Base-by-base conservation (phyloP, 257 asterid species). In the Anisodus acutangulus region DNA sequence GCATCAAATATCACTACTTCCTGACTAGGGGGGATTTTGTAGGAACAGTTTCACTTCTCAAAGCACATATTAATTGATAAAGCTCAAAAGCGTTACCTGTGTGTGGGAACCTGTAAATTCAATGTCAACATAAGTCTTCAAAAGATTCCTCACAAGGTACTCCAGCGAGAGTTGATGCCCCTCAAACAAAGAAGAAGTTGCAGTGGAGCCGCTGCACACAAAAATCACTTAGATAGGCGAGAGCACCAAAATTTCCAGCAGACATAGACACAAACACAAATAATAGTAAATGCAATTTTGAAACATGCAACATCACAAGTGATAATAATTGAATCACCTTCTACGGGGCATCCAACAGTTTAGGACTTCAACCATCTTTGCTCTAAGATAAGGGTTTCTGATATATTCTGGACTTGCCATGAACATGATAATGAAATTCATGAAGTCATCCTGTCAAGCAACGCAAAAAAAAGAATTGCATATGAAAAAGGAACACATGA, bases 101-200 rank as follows among this genome's bases (percentile, higher is more conserved):
- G 98, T 94, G 78, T 96, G 99, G 80, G 99, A 94, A 82, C 99
- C 99, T 9, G 99, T 96, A 87, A 96, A 96, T 89, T 96, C 99
- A 63, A 96, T 96, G 90, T 96, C 99, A 74, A 96, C 98, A 85
- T 96, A 96, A 63, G 94, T 94, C 93, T 94, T 96, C 90, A 94
- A 87, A 84, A 96, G 98, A 87, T 96, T 93, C 91, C 83, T 91
- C 85, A 96, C 99, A 60, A 96, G 95, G 89, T 91, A 93, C 87
- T 94, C 95, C 67, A 96, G 93, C 70, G 99, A 93, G 64, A 96
- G 88, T 78, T 89, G 95, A 87, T 96, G 98, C 85, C 98, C 98
- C 88, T 94, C 98, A 83, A 94, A 93, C 88, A 96, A 88, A 31
- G 95, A 84, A 84, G 94, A 91, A 1, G 98, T 94, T 80, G 92